These are phyloP conservation scores for Saccharomycopsis vini DNA, from an alignment of 805 yeast genomes.

Conservation along the genomic window DNA sequence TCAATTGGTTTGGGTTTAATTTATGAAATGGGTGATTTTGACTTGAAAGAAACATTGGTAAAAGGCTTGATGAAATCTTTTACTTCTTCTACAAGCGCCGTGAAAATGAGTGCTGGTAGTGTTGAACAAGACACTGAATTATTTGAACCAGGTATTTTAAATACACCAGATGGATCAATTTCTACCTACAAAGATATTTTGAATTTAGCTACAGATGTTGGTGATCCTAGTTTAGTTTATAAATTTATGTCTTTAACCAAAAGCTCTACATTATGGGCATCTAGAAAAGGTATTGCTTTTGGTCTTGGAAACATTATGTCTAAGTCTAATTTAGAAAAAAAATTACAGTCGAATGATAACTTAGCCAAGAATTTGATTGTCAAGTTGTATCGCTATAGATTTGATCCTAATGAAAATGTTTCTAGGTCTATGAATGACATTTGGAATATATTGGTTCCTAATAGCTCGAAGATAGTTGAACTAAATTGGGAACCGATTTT, in stretches of 20 bases:
- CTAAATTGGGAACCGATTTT: conserved; percentile 51
- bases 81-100: conserved; percentile 51
- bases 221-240: conserved; percentile 89
- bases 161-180: conserved; percentile 76
- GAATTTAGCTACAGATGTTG: conserved; percentile 84
- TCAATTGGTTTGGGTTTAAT: conserved; percentile 78
- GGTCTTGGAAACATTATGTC: conserved; percentile 83
- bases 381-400: conserved; percentile 71
- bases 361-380: conserved; percentile 63
- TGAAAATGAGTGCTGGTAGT: conserved; percentile 49
- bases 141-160: conserved; percentile 74
- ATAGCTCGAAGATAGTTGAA: conserved; percentile 44
- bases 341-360: conserved; percentile 44
- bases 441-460: conserved; percentile 64
- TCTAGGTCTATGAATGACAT: conserved; percentile 79
- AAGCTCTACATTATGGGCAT: conserved; percentile 82
- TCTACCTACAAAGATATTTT: conserved; percentile 88
- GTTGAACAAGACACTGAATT: conserved; percentile 73
- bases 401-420: conserved; percentile 74
- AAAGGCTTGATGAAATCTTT: conserved; percentile 67
- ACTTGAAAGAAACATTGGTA: conserved; percentile 63
- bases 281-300: conserved; percentile 89
- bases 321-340: conserved; percentile 59
- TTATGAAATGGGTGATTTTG: conserved; percentile 66
- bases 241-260: conserved; percentile 90